Base-by-base conservation (phyloP, 164 flowering plant genomes). In the grape (Vitis vinifera) region DNA sequence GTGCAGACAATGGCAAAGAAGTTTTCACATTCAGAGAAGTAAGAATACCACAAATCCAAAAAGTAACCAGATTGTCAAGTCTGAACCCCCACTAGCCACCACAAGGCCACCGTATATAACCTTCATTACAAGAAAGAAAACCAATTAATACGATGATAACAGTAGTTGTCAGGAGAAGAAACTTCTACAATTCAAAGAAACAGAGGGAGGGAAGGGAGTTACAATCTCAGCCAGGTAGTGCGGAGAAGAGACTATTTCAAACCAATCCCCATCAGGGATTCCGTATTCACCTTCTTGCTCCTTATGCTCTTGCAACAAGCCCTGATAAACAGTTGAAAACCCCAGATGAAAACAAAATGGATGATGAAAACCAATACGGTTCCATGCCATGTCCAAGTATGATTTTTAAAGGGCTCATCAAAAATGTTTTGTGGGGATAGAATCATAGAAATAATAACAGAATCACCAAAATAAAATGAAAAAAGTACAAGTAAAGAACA, bases 211-310 rank as follows among this genome's bases (percentile, higher is more conserved):
- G 27, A 23, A 67, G 72, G 57, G 68, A 65, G 51, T 81, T 85
- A 93, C 99, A 49, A 93, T 89, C 78, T 95, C 98, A 50, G 99
- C 96, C 30, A 93, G 78, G 69, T 93, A 95, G 80, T 95, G 98
- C 16, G 99, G 94, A 75, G 86, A 84, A 12, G 98, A 95, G 66
- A 91, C 99, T 59, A 81, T 27, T 63, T 90, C 85, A 65, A 95
- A 95, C 98, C 98, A 95, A 80, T 93, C 98, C 37, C 99, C 96
- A 68, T 68, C 74, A 55, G 98, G 99, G 68, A 90, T 90, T 63
- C 67, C 78, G 78, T 93, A 91, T 49, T 85, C 88, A 29, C 86
- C 74, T 19, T 13, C 60, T 62, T 84, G 71, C 48, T 78, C 84
- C 14, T 19, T 17, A 8, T 68, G 74, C 61, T 82, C 81, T 48